Conservation (phyloP, 805 yeast genomes). For the Suhomyces sp. region DNA sequence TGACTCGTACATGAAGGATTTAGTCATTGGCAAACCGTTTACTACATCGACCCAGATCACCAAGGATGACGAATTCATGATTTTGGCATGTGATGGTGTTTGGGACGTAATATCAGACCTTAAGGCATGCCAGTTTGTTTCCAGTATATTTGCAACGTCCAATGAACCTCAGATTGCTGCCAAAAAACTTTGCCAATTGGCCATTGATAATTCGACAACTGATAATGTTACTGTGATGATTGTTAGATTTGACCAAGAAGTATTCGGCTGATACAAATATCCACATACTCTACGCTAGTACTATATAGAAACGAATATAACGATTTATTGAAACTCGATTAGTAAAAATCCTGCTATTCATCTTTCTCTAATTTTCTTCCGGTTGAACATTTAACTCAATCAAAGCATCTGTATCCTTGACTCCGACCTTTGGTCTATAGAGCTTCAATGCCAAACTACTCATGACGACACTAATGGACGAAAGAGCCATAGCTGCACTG, state of each 20-base stretch:
- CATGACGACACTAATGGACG: slow-evolving; percentile 56
- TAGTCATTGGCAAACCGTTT: slow-evolving; percentile 87
- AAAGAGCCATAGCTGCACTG: slow-evolving; percentile 63
- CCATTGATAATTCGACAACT: slow-evolving; percentile 75
- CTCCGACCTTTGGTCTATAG: slow-evolving; percentile 39
- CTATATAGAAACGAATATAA: too few species aligned
- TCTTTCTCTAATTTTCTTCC: too few species aligned
- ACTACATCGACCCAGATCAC: slow-evolving; percentile 83
- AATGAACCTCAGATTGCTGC: slow-evolving; percentile 65
- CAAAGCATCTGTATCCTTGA: not conserved
- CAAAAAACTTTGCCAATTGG: slow-evolving; percentile 62
- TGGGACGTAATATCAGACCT: slow-evolving; percentile 94
- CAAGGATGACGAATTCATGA: slow-evolving; percentile 69
- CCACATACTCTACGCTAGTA: too few species aligned
- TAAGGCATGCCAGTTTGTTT: slow-evolving; percentile 73
- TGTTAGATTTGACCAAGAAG: slow-evolving; percentile 51
- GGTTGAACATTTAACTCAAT: too few species aligned
- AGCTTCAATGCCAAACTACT: slow-evolving; percentile 54
- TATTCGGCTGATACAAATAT: too few species aligned
- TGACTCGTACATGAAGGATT: slow-evolving; percentile 85
- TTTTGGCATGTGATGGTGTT: slow-evolving; percentile 92
- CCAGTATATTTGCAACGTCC: slow-evolving; percentile 38
- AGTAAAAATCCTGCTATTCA: too few species aligned
- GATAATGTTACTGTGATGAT: slow-evolving; percentile 96
- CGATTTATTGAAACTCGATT: too few species aligned